These are phyloP conservation scores for Fraxinus pennsylvanica DNA, from an alignment of 257 asterid genomes.

Conservation along the genomic window DNA sequence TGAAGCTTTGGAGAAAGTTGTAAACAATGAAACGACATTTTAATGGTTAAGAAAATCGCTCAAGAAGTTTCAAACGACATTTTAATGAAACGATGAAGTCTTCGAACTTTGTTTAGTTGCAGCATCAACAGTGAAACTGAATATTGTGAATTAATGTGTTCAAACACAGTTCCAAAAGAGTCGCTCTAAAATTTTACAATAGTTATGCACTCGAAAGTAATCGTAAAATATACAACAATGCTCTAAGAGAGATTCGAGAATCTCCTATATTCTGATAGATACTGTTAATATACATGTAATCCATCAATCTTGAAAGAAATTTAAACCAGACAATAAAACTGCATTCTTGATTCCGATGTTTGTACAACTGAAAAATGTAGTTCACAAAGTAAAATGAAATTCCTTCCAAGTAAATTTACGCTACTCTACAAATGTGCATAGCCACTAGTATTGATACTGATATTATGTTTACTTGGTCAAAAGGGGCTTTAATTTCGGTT, in stretches of 20 bases:
- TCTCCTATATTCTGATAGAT: not conserved
- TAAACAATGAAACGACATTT: too few species aligned
- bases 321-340: not conserved
- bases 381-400: constrained; percentile 3
- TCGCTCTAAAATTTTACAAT: not conserved
- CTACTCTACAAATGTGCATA: constrained; percentile 22
- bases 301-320: not conserved
- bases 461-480: constrained; percentile 43
- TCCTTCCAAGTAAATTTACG: not conserved
- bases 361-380: not conserved
- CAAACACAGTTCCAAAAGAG: not conserved
- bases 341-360: not conserved
- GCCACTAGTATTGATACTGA: constrained; percentile 23
- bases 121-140: not conserved
- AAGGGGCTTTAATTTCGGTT: constrained; percentile 20
- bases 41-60: too few species aligned
- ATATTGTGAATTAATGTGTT: not conserved
- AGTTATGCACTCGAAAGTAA: not conserved
- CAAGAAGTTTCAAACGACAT: too few species aligned
- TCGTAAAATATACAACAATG: not conserved
- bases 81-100: too few species aligned
- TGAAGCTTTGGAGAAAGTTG: too few species aligned
- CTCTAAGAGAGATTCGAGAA: not conserved
- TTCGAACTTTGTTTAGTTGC: not conserved
- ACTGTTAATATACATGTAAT: not conserved